Evolutionary conservation across 2,329 filamentous ascomycete genomes (phyloP).

Genomic region (Rhinocladiella mackenziei): DNA sequence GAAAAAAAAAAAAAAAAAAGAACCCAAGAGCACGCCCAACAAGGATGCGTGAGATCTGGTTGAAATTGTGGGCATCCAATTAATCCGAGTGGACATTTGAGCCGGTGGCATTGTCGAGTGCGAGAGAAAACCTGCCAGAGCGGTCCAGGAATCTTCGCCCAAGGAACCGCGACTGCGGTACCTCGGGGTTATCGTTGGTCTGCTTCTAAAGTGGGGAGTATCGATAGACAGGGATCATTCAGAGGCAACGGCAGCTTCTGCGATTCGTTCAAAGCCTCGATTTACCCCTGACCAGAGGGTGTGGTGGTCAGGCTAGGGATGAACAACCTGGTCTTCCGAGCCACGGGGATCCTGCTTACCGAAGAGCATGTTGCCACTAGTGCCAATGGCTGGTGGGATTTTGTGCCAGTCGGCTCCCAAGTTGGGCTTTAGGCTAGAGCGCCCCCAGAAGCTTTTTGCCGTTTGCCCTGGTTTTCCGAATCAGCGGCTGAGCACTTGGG

Average conservation of each 20-base stretch:
- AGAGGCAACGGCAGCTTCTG: conserved; percentile 7
- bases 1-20: conserved; percentile 3
- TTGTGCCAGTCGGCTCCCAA: conserved; percentile 11
- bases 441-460: conserved; percentile 17
- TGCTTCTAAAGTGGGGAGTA: conserved; percentile 14
- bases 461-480: conserved; percentile 6
- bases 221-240: conserved; percentile 16
- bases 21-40: not conserved
- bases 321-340: conserved; percentile 24
- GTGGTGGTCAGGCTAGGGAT: conserved; percentile 21
- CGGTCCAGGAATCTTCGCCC: conserved; percentile 3
- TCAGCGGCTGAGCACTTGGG: not conserved
- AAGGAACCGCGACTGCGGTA: conserved; percentile 26
- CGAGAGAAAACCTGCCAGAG: too few relatives aligned
- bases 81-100: too few relatives aligned
- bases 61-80: too few relatives aligned
- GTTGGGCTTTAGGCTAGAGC: conserved; percentile 14
- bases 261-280: conserved; percentile 14
- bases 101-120: too few relatives aligned
- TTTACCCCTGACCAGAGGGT: conserved; percentile 21
- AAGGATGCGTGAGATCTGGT: not conserved
- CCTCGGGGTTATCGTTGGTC: conserved; percentile 12
- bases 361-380: conserved; percentile 18
- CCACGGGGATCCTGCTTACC: conserved; percentile 23
- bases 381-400: conserved; percentile 7